Evolutionary conservation across 495 filamentous ascomycete species (phyloP).

Genomic region (Geopyxis carbonaria): DNA sequence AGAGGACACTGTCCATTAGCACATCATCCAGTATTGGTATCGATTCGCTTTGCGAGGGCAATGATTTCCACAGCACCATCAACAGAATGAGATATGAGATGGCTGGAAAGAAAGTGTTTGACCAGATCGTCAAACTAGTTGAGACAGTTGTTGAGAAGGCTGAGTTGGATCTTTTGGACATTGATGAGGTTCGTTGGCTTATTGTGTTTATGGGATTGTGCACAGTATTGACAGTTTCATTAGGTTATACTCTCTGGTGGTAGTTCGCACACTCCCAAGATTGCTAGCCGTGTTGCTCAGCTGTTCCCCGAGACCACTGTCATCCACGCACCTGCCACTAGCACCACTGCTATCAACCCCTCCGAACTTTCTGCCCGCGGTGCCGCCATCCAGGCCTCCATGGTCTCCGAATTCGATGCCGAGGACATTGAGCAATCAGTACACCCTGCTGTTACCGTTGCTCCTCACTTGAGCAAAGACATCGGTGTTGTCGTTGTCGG

Average conservation of each 20-base stretch:
- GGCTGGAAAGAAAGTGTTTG: slow-evolving; percentile 66
- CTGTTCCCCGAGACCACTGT: slow-evolving; percentile 68
- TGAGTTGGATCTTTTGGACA: slow-evolving; percentile 74
- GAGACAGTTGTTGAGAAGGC: slow-evolving; percentile 80
- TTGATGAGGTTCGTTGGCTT: slow-evolving; percentile 48
- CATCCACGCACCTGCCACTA: slow-evolving; percentile 69
- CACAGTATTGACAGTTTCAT: neutral
- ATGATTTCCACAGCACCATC: slow-evolving; percentile 79
- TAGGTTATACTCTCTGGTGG: slow-evolving; percentile 81
- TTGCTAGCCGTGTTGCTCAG: slow-evolving; percentile 53
- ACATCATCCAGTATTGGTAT: slow-evolving; percentile 77
- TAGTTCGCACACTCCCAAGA: slow-evolving; percentile 81
- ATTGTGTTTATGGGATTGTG: neutral
- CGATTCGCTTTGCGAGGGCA: slow-evolving; percentile 68
- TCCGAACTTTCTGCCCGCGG: slow-evolving; percentile 77
- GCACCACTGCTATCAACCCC: slow-evolving; percentile 67
- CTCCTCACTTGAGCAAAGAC: slow-evolving; percentile 71
- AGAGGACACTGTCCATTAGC: slow-evolving; percentile 76
- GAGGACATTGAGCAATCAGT: slow-evolving; percentile 92
- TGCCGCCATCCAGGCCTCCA: slow-evolving; percentile 83
- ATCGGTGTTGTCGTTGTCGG: slow-evolving; percentile 69
- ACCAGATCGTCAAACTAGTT: slow-evolving; percentile 68
- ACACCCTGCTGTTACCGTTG: slow-evolving; percentile 85
- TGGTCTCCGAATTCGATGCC: slow-evolving; percentile 79
- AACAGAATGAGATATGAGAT: slow-evolving; percentile 89